Percentiles rank a stretch among this genome's conserved stretches.
These are phyloP conservation scores for Setaria italica DNA, from an alignment of 202 grass and related monocot species.

Conservation along the genomic window DNA sequence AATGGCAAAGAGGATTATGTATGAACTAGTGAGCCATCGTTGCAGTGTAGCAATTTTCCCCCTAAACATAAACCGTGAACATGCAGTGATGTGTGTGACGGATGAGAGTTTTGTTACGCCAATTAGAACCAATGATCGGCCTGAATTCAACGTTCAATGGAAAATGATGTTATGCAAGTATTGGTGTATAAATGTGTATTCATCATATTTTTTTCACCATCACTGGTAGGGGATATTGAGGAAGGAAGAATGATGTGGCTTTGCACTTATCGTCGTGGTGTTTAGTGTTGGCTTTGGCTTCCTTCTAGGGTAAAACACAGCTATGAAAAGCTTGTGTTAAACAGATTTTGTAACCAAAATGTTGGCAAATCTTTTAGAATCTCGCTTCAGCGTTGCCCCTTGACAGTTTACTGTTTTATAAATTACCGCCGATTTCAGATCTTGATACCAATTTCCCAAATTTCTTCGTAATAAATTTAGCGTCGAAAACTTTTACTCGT, in stretches of 20 bases:
- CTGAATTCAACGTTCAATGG: slow-evolving; percentile 20
- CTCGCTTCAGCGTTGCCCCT: background rate
- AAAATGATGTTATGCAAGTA: slow-evolving; percentile 15
- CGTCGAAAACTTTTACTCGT: too few species aligned
- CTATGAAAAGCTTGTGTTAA: background rate
- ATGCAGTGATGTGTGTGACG: background rate
- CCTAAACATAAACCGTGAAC: background rate
- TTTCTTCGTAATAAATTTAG: background rate
- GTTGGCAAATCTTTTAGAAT: background rate
- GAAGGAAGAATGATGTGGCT: background rate
- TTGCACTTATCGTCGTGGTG: background rate
- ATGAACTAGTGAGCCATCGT: background rate
- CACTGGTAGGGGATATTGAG: background rate
- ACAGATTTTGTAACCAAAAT: background rate
- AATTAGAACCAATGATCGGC: slow-evolving; percentile 10
- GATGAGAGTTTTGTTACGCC: background rate
- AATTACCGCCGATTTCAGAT: background rate
- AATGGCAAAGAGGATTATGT: slow-evolving; percentile 5
- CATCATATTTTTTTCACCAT: background rate
- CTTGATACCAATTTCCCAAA: background rate
- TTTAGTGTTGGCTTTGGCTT: background rate
- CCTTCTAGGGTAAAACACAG: background rate
- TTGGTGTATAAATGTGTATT: background rate
- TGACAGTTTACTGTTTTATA: background rate
- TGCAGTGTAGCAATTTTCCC: slow-evolving; percentile 1